Conservation (phyloP, 2,329 filamentous ascomycete genomes). For the Intubia oerlemansii region DNA sequence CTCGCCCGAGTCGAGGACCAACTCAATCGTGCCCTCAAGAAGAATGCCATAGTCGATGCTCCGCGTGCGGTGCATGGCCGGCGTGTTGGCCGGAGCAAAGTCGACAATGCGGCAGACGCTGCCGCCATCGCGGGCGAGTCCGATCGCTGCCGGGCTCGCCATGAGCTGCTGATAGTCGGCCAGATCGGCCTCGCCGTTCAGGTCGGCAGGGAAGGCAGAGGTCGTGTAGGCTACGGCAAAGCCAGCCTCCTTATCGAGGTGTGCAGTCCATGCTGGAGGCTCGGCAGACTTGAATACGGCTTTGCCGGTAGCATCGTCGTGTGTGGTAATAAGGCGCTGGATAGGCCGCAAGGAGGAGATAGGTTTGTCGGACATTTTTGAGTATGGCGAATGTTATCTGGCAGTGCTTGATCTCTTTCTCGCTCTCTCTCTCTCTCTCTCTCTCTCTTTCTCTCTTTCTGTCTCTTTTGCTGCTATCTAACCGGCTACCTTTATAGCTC, state of each 20-base stretch:
- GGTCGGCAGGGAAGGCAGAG: conserved; percentile 4
- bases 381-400: no score
- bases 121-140: conserved; percentile 6
- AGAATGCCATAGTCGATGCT: conserved; percentile 15
- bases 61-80: conserved; percentile 8
- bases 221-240: conserved; percentile 6
- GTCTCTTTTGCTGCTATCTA: no score
- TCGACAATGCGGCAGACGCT: conserved; percentile 5
- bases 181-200: conserved; percentile 5
- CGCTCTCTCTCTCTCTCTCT: no score
- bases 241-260: conserved; percentile 3
- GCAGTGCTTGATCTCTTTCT: no score
- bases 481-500: no score
- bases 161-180: conserved; percentile 3
- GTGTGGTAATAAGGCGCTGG: conserved; percentile 8
- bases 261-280: conserved; percentile 2
- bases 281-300: conserved; percentile 5
- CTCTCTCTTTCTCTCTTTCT: no score
- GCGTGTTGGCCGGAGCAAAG: conserved; percentile 4
- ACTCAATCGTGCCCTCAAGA: conserved; percentile 4
- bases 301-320: conserved; percentile 5
- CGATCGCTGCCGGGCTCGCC: conserved; percentile 3
- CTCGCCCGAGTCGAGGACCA: conserved; percentile 22
- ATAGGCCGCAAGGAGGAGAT: no score
- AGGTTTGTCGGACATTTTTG: no score